Base-by-base conservation (phyloP, 495 filamentous ascomycete genomes). In the Penicillium alfredii region DNA sequence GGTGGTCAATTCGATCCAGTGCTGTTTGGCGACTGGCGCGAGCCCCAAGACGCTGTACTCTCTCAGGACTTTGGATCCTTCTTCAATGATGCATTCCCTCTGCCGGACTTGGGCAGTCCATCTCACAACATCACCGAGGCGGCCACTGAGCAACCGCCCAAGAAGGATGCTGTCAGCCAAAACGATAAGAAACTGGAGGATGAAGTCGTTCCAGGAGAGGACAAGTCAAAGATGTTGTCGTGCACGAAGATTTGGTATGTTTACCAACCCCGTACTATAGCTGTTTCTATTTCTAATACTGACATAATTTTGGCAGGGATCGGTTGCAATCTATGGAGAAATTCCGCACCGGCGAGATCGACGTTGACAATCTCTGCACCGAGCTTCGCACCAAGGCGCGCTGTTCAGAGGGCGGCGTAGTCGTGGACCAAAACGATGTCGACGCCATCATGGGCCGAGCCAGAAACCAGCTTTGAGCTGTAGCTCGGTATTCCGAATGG, bases 321-420 rank as follows among this genome's bases (percentile, higher is more conserved):
- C 87, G 84, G 65, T 68, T 99, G 21, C 84, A 90, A 68, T 73
- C 73, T 15, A 92, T 88, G 59, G 82, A 88, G 32, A 86, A 81
- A 52, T 92, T 92, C 53, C 82, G 83, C 48, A 81, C 75, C 30
- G 89, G 88, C 47, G 85, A 90, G 45, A 78, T 95, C 42, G 92
- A 99, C 47, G 82, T 99, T 47, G 93, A 99, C 55, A 75, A 77
- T 35, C 73, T 99, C 8, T 99, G 93, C 63, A 79, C 82, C 4
- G 88, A 99, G 44, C 75, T 99, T n/a, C 82, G 88, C 39, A 82
- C 84, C 51, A 99, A 99, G 65, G 93, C 93, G 29, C 89, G 89
- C 56, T 99, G 93, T 56, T 93, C 88, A 1, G 92, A 93, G 53
- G 78, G 73, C 16, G 90, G 92, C 17, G 84, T 90, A n/a, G 87